A percentile compares a stretch with the other conserved stretches of the same genome.
These are phyloP conservation scores for Graphilbum ipis-grandicollis DNA, from an alignment of 2,329 filamentous ascomycete genomes.

Conservation along the genomic window DNA sequence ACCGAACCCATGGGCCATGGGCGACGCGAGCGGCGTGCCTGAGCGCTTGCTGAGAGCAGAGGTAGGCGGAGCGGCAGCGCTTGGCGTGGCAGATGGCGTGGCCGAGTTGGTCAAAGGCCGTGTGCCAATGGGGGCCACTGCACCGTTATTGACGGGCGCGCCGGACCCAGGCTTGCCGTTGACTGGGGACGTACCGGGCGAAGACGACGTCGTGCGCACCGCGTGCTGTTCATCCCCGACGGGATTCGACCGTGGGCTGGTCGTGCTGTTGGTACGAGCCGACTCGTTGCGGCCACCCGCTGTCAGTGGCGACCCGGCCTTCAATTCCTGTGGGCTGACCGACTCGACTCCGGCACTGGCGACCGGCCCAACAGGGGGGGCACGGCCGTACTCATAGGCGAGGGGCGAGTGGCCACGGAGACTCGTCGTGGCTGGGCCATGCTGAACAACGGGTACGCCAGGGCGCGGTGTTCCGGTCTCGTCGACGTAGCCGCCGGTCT, in stretches of 20 bases:
- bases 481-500: slow-evolving; percentile 48
- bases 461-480: slow-evolving; percentile 47
- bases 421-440: slow-evolving; percentile 32
- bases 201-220: slow-evolving; percentile 70
- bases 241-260: slow-evolving; percentile 60
- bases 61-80: slow-evolving; percentile 31
- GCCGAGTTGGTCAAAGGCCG: slow-evolving; percentile 50
- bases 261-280: slow-evolving; percentile 66
- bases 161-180: slow-evolving; percentile 34
- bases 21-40: slow-evolving; percentile 83
- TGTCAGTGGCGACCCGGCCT: slow-evolving; percentile 25
- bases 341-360: slow-evolving; percentile 18
- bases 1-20: slow-evolving; percentile 47
- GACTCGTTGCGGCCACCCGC: slow-evolving; percentile 33
- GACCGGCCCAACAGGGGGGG: slow-evolving; percentile 22
- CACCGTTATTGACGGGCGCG: slow-evolving; percentile 25
- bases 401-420: slow-evolving; percentile 66
- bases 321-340: slow-evolving; percentile 8
- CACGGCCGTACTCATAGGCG: slow-evolving; percentile 46
- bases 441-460: slow-evolving; percentile 46
- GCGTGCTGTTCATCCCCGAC: slow-evolving; percentile 43
- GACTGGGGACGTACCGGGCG: slow-evolving; percentile 64
- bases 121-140: slow-evolving; percentile 86
- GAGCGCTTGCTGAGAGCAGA: slow-evolving; percentile 59
- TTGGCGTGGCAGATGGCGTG: slow-evolving; percentile 9